Evolutionary conservation across 1,284 basidiomycete genomes (phyloP), one percentile per base, ranked within the genome.

Genomic region (Moniliophthora roreri): DNA sequence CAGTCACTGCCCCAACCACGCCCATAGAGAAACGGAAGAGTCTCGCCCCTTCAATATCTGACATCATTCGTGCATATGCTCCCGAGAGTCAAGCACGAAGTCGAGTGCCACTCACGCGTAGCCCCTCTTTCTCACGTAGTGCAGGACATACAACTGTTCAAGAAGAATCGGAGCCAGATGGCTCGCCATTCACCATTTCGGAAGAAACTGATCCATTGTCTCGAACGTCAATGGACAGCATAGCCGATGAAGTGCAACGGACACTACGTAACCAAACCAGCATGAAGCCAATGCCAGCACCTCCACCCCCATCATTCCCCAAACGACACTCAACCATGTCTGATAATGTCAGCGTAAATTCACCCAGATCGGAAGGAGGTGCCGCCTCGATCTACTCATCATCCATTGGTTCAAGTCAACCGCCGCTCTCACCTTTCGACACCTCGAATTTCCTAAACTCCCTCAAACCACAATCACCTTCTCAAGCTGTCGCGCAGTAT

Each of bases 221-320:
- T 41, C 82, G 89, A 20, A 91, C 90, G 16, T 92, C 89, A 9
- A 81, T 91, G 53, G 90, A 93, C 67, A 91, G 89, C 54, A 84
- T 92, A 28, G 87, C 89, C 18, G 85, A 91, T 59, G 90, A 93
- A 74, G 82, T 90, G 24, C 81, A 79, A 57, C 80, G 74, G 55
- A 88, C 86, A 10, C 72, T 89, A 54, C 81, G 79, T 54, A 80
- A 78, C 48, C 85, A 89, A 63, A 74, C 68, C 45, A 71, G 73
- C 53, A 72, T 79, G 24, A 74, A 75, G 57, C 61, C 60, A 36
- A 61, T 64, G 40, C 65, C 69, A 60, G 68, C 62, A 35, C 63
- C 70, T 45, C 74, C 69, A 52, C 75, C 74, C 8, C 75, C 77
- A 39, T 76, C 80, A 0, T 80, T 78, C 58, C 69, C 73, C 41